These are phyloP conservation scores for Heracleum sosnowskyi DNA, from an alignment of 129 eudicot species.

Conservation along the genomic window DNA sequence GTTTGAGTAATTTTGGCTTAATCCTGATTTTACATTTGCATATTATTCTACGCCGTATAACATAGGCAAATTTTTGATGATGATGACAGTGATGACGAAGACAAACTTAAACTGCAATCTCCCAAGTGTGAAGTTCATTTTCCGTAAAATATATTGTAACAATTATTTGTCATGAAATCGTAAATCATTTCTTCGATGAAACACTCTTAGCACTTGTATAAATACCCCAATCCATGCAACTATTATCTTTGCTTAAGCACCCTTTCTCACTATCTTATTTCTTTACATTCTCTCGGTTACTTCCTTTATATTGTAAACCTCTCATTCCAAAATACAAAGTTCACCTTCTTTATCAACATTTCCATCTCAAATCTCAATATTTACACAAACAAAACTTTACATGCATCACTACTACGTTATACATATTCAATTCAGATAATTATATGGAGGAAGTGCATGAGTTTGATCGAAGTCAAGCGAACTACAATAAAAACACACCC, in stretches of 20 bases:
- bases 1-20: not conserved
- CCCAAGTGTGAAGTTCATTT: constrained; percentile 33
- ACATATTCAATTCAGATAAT: too few relatives aligned
- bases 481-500: constrained; percentile 22
- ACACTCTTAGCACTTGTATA: constrained; percentile 28
- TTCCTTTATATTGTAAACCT: not conserved
- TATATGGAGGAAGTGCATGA: not conserved
- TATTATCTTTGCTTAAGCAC: constrained; percentile 20
- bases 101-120: constrained; percentile 1
- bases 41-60: not conserved
- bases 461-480: not conserved
- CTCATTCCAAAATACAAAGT: not conserved
- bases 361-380: not conserved
- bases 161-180: too few relatives aligned
- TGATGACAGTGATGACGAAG: not conserved
- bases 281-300: not conserved
- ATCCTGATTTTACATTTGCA: not conserved
- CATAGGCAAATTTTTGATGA: not conserved
- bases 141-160: too few relatives aligned
- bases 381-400: not conserved
- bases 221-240: constrained; percentile 62
- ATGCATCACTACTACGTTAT: not conserved
- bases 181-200: constrained; percentile 7
- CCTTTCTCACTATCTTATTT: not conserved
- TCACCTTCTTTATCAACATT: not conserved